These are phyloP conservation scores for Mycena epipterygia DNA, from an alignment of 768 basidiomycete species.

Conservation along the genomic window DNA sequence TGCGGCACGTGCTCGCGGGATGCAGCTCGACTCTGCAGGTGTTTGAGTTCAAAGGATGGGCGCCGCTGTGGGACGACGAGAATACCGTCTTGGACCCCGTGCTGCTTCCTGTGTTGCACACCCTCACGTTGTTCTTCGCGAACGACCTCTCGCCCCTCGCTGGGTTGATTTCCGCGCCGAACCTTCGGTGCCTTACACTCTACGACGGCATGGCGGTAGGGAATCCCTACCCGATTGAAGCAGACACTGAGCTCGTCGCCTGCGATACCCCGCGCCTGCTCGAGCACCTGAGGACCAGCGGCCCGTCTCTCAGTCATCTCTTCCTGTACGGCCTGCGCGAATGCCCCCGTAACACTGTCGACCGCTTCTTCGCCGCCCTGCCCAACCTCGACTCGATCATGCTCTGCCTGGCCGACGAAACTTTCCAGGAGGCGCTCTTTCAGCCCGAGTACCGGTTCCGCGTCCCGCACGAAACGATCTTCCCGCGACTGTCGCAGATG, in stretches of 20 bases:
- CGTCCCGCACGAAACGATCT: not conserved
- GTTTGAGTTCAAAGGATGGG: constrained; percentile 19
- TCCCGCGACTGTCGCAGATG: not conserved
- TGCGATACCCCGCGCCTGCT: constrained; percentile 12
- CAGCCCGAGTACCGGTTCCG: constrained; percentile 15
- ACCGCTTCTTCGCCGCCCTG: constrained; percentile 14
- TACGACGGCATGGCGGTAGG: not conserved
- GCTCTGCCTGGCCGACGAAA: not conserved
- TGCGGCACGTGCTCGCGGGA: constrained; percentile 9
- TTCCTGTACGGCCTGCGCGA: not conserved
- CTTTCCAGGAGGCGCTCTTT: constrained; percentile 10
- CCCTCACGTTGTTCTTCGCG: not conserved
- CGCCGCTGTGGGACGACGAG: not conserved
- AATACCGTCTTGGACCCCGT: not conserved
- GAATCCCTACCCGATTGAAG: constrained; percentile 3
- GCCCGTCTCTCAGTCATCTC: not conserved
- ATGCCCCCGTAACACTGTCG: constrained; percentile 16
- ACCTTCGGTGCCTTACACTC: not conserved
- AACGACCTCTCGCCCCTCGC: constrained; percentile 14
- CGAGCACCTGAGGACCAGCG: not conserved
- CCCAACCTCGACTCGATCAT: not conserved
- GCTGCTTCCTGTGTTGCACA: not conserved
- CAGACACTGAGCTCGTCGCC: not conserved
- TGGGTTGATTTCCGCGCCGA: not conserved
- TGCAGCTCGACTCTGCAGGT: constrained; percentile 8